Evolutionary conservation across 257 asterid species (phyloP), one percentile per base, ranked within the genome.

Genomic region (Solanum bulbocastanum): DNA sequence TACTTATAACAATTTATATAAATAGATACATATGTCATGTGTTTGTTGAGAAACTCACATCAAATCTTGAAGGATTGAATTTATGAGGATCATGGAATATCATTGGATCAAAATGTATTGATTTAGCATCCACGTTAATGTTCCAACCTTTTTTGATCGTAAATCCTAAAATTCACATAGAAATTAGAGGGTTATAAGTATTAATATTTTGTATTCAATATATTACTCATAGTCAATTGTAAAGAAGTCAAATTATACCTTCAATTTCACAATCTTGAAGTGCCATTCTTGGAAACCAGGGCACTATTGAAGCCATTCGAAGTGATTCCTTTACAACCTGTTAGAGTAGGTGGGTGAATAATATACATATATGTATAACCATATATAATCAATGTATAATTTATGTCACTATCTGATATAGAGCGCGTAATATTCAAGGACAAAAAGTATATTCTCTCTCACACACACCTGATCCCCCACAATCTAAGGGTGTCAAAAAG

Each of bases 111-210:
- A 85, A 85, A 66, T 85, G 87, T 39, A 85, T 40, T 10, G 87
- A 85, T 85, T 85, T 66, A 32, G 87, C 87, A 71, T 85, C 87
- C 58, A 85, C 62, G 20, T 85, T 85, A 27, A 85, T 22, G 65
- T 25, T 85, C 82, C 87, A 85, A 25, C 87, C 81, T 85, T 85
- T 85, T 40, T 85, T 85, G n/a, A 85, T 39, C 1, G 25, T 37
- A 85, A 35, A 85, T 62, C 87, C 87, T 85, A 66, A 11, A n/a
- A 85, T 46, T 2, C 33, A 39, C 30, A 81, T 46, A 81, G 0
- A 46, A 46, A 49, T 81, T 49, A 81, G 30, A 81, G 85, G 42
- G 6, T 81, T 44, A 44, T 10, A 40, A 40, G 0, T 8, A 15
- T 52, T 52, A 5, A 16, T 15, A 40, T 6, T 78, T n/a, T 78